Base-by-base conservation (phyloP, 139 green algal species). In the Coelastrella sp. region DNA sequence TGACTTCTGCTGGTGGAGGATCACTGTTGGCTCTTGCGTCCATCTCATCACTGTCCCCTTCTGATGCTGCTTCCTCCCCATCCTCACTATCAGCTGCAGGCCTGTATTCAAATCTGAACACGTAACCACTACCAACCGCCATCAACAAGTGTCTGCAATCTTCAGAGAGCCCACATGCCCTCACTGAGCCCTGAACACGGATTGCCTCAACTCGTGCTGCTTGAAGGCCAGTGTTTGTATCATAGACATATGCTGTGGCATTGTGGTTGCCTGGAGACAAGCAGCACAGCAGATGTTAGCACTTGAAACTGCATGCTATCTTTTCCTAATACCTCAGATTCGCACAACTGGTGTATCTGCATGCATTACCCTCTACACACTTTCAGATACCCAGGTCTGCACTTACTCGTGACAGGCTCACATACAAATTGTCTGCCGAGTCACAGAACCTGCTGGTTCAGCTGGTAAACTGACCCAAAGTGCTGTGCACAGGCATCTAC, bases 121-220 rank as follows among this genome's bases (percentile, higher is more conserved):
- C 51, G 69, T 93, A 96, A 64, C 92, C 92, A 64, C 92, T 93
- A 40, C 92, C 92, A 13, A 89, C 21, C 30, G 85, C 89, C 4
- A 86, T 85, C 85, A 94, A 35, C 48, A 96, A 73, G 78, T 96
- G 92, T 2, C 89, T 81, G 79, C 92, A 93, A 73, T 95, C 88
- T 4, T 82, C 43, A 7, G 89, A 92, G 5, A 95, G 71, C 0
- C 72, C 90, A 69, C 88, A 93, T 3, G 88, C 85, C 11, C 72
- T 84, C 23, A 95, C 91, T 30, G 88, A 87, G 19, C 80, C 89
- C 17, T 63, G n/a, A 25, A 89, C 86, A 77, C 89, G 93, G 34
- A 91, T 80, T 0, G 89, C 83, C 21, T 83, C 77, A 21, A 92
- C 72, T 15, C 81, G 67, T 0, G 72, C 45, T 30, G 90, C 34